Percentiles rank a stretch among this genome's conserved stretches.
Conservation (phyloP, 257 asterid genomes). For the Hygrophila difformis region DNA sequence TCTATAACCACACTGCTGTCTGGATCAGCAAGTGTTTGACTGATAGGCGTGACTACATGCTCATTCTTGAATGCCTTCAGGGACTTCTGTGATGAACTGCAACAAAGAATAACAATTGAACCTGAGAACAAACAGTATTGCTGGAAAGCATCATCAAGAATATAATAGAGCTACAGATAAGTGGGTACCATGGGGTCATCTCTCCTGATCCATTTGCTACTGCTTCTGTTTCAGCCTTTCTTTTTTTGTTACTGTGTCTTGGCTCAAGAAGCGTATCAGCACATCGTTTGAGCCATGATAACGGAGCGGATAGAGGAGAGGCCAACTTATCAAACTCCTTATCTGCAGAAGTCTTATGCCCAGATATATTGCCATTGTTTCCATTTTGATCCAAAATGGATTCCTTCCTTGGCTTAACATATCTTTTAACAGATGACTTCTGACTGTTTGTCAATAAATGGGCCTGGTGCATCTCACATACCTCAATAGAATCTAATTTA, state of each 20-base stretch:
- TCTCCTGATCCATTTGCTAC: constrained; percentile 29
- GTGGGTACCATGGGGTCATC: constrained; percentile 35
- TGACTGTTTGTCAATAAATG: constrained; percentile 28
- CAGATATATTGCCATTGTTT: constrained; percentile 31
- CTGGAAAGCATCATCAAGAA: constrained; percentile 6
- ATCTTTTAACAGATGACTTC: constrained; percentile 25
- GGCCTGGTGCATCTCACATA: constrained; percentile 36
- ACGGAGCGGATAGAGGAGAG: constrained; percentile 69
- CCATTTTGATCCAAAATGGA: constrained; percentile 26
- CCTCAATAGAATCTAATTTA: constrained; percentile 52
- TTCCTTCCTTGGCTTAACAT: constrained; percentile 22
- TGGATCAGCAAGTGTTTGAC: constrained; percentile 24
- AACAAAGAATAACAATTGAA: constrained; percentile 2
- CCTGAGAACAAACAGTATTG: constrained; percentile 3
- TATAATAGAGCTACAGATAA: constrained; percentile 4
- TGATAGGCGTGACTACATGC: constrained; percentile 19
- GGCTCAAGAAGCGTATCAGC: constrained; percentile 86
- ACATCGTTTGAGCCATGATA: constrained; percentile 82
- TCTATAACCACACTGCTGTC: constrained; percentile 60
- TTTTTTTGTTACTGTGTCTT: constrained; percentile 48
- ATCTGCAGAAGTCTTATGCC: constrained; percentile 19
- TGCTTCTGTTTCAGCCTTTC: constrained; percentile 44
- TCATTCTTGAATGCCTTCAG: constrained; percentile 25
- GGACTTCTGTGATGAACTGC: constrained; percentile 27
- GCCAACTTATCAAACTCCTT: constrained; percentile 35